Evolutionary conservation across 495 filamentous ascomycete genomes (phyloP).

Genomic region (Aspergillus baeticus): DNA sequence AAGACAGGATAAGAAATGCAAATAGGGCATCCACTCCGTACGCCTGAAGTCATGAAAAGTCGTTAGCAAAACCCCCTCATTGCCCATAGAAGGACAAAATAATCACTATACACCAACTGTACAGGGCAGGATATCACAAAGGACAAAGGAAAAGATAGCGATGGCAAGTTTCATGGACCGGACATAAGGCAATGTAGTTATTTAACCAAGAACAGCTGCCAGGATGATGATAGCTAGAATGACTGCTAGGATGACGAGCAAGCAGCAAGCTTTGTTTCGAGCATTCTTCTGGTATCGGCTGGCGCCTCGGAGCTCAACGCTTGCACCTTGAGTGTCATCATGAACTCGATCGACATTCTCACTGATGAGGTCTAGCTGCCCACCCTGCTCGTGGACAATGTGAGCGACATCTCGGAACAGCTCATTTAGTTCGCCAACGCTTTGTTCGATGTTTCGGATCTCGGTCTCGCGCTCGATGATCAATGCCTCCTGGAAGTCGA

Average conservation of each 20-base stretch:
- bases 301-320: constrained; percentile 78
- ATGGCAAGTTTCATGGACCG: constrained; percentile 1
- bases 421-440: constrained; percentile 92
- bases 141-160: constrained; percentile 16
- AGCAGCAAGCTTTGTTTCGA: constrained; percentile 85
- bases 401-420: constrained; percentile 95
- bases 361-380: constrained; percentile 81
- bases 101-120: constrained; percentile 14
- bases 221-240: constrained; percentile 86
- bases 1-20: constrained; percentile 17
- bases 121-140: constrained; percentile 28
- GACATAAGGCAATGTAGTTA: constrained; percentile 3
- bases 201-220: constrained; percentile 68
- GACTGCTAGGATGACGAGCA: constrained; percentile 86
- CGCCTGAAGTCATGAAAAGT: constrained; percentile 12
- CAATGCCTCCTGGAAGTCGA: constrained; percentile 94
- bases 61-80: constrained; percentile 9
- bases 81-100: constrained; percentile 6
- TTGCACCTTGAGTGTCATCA: constrained; percentile 77
- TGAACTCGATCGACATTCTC: constrained; percentile 81
- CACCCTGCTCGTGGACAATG: constrained; percentile 93
- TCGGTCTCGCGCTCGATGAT: constrained; percentile 95
- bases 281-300: constrained; percentile 91
- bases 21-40: constrained; percentile 20
- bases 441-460: constrained; percentile 96